Base-by-base conservation (phyloP, 352 stramenopile genomes). In the Phytophthora sansomeana region DNA sequence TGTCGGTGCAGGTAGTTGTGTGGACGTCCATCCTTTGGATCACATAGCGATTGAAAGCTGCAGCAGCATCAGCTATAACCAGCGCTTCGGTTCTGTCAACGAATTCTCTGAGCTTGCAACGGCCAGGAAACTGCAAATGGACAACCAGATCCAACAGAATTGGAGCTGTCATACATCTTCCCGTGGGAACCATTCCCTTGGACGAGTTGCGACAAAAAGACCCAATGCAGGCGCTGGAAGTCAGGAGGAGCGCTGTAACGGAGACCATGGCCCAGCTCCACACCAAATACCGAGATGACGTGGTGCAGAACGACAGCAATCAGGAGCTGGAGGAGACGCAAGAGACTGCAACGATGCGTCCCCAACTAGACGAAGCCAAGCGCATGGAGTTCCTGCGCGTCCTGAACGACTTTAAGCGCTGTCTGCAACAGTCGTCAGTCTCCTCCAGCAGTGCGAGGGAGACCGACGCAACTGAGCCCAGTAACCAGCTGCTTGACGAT, bases 321-420 rank as follows among this genome's bases (percentile, higher is more conserved):
- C 42, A 63, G 24, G 21, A 42, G 30, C 7, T 28, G 3, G 52
- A 70, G 29, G 21, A 24, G 21, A 3, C 21, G 21, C 21, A 24
- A 24, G 21, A 24, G 21, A 24, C 21, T 24, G 21, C 48, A 19
- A 11, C 41, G 6, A 59, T n/a, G 29, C n/a, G 14, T 5, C 47
- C 55, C 43, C 66, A 32, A 24, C 39, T 69, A 13, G 51, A 69
- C 42, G 28, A 54, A 21, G 24, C 43, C 13, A 78, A 81, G 42
- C 75, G 79, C 19, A 42, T 66, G 11, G 78, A 86, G 63, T 87
- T 87, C 57, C 57, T 78, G 0, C 56, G 61, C 5, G 78, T 80
- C 6, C 55, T 90, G 19, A 51, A 67, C 54, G 76, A 85, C 48
- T 86, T 87, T 55, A 77, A 77, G 42, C 65, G 64, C 44, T 89